Evolutionary conservation across 495 filamentous ascomycete genomes (phyloP).

Genomic region (Xylaria telfairii): DNA sequence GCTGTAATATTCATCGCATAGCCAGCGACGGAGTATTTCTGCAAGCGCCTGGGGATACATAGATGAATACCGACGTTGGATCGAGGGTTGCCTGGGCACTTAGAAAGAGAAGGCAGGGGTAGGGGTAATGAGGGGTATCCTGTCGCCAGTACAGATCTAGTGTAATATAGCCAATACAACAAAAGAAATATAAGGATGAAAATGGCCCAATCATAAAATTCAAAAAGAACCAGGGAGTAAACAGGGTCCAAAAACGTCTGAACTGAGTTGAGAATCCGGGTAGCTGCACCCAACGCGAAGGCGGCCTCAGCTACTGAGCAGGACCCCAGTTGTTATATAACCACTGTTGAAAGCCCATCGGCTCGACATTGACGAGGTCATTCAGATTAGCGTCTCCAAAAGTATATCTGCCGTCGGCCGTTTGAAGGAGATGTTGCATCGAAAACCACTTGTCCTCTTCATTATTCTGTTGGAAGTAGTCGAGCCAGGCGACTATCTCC

Average conservation of each 20-base stretch:
- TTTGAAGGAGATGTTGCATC: slow-evolving; percentile 56
- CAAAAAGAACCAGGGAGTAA: neutral
- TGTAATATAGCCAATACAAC: neutral
- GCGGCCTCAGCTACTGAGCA: slow-evolving; percentile 27
- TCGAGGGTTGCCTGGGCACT: neutral
- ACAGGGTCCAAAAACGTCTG: neutral
- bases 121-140: neutral
- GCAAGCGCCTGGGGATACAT: neutral
- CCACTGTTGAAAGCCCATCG: slow-evolving; percentile 56
- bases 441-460: slow-evolving; percentile 46
- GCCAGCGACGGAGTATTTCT: neutral
- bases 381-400: slow-evolving; percentile 54
- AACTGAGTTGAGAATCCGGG: neutral
- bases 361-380: slow-evolving; percentile 47
- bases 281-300: neutral
- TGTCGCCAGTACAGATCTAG: slow-evolving; percentile 27
- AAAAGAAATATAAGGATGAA: slow-evolving; percentile 5
- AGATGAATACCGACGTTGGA: neutral
- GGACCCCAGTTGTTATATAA: slow-evolving; percentile 52
- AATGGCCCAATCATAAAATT: neutral
- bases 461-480: slow-evolving; percentile 44
- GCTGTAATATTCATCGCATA: neutral
- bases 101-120: neutral
- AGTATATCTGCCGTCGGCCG: slow-evolving; percentile 57
- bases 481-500: slow-evolving; percentile 48